Evolutionary conservation across 2,329 filamentous ascomycete species (phyloP).

Genomic region (Parastagonospora nodorum): DNA sequence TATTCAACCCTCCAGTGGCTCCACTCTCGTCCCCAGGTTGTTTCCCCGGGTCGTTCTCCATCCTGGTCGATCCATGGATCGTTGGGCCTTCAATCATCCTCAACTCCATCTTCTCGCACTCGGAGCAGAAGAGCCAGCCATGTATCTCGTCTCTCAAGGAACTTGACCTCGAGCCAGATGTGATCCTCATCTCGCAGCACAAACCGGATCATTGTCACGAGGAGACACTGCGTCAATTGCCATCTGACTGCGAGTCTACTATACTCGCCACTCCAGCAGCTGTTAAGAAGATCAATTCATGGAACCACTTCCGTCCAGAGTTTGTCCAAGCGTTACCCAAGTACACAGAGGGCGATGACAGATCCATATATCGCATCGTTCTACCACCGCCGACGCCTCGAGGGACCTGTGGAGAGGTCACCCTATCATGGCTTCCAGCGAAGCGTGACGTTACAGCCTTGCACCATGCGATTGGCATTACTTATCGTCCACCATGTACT

Average conservation of each 20-base stretch:
- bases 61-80: constrained; percentile 76
- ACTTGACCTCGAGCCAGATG: constrained; percentile 57
- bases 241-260: constrained; percentile 59
- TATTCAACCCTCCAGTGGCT: constrained; percentile 62
- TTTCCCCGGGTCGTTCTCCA: constrained; percentile 61
- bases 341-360: constrained; percentile 48
- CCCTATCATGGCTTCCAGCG: constrained; percentile 68
- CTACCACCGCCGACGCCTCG: constrained; percentile 60
- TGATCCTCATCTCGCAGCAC: constrained; percentile 65
- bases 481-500: constrained; percentile 65
- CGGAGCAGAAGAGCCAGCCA: constrained; percentile 60
- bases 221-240: constrained; percentile 68
- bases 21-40: constrained; percentile 44
- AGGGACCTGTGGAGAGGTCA: constrained; percentile 69
- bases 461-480: constrained; percentile 73
- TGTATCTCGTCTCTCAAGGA: constrained; percentile 63
- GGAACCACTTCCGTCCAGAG: constrained; percentile 68
- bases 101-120: constrained; percentile 65
- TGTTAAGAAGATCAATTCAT: constrained; percentile 67
- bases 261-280: constrained; percentile 70
- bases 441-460: constrained; percentile 64
- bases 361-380: constrained; percentile 55
- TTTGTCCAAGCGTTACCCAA: constrained; percentile 50
- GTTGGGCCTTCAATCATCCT: constrained; percentile 64
- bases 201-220: constrained; percentile 74